A percentile compares a stretch with the other conserved stretches of the same genome.
Evolutionary conservation across 106 monocot species (phyloP).

Genomic region (Allium sativum): DNA sequence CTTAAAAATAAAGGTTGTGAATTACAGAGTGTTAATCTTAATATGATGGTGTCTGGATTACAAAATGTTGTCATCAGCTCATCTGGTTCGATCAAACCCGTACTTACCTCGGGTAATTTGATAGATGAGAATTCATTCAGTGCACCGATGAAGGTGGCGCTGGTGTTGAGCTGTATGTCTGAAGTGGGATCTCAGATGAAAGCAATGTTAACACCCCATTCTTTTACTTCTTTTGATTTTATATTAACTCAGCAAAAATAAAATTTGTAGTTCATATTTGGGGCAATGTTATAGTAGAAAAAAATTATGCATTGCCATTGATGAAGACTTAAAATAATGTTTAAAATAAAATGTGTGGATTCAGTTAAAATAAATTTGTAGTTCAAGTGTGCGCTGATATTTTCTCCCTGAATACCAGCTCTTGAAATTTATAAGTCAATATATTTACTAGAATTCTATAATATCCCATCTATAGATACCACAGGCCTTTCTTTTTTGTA

Average conservation of each 20-base stretch:
- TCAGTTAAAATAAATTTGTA: no score
- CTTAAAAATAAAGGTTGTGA: conserved; percentile 84
- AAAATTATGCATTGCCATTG: no score
- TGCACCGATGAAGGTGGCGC: conserved; percentile 68
- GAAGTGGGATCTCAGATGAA: conserved; percentile 45
- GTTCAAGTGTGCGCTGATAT: no score
- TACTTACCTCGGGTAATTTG: conserved; percentile 44
- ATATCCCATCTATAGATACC: no score
- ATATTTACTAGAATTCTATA: no score
- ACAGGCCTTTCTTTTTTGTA: no score
- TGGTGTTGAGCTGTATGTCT: conserved; percentile 15
- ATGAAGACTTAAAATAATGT: no score
- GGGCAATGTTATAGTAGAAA: no score
- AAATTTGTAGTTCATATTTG: background rate
- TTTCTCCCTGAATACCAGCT: no score
- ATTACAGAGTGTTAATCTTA: conserved; percentile 66
- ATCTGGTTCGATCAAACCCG: conserved; percentile 38
- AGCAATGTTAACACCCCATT: conserved; percentile 28
- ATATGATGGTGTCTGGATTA: conserved; percentile 46
- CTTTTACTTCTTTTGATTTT: conserved; percentile 53
- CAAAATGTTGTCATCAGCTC: conserved; percentile 25
- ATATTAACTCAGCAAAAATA: conserved; percentile 10
- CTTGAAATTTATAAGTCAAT: no score
- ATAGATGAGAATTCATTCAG: conserved; percentile 85
- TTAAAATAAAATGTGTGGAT: no score